These are phyloP conservation scores for Marchantia paleacea DNA, from an alignment of 225 moss, liverwort and hornwort species.

Conservation along the genomic window DNA sequence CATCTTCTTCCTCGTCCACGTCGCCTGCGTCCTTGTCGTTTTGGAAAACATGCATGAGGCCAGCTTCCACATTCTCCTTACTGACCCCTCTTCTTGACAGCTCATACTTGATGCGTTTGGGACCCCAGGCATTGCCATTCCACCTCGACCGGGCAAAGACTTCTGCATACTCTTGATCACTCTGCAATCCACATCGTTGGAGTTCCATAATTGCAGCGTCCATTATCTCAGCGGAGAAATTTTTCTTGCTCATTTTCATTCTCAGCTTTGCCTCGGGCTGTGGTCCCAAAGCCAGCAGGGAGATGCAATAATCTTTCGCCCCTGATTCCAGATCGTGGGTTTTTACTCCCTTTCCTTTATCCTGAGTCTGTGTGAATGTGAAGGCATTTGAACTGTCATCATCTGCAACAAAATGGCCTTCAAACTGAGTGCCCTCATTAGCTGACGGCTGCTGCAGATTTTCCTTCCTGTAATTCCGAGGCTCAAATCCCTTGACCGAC, in stretches of 20 bases:
- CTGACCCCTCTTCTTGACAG: conserved; percentile 62
- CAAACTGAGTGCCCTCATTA: background rate
- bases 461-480: background rate
- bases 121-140: conserved; percentile 87
- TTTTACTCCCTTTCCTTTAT: background rate
- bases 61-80: conserved; percentile 50
- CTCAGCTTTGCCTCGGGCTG: conserved; percentile 63
- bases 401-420: background rate
- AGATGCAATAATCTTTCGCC: conserved; percentile 22
- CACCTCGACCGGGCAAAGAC: conserved; percentile 79
- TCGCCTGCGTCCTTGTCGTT: conserved; percentile 16
- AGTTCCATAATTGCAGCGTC: conserved; percentile 56
- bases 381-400: background rate
- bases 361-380: background rate
- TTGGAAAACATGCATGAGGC: conserved; percentile 56
- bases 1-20: conserved; percentile 36
- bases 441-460: background rate
- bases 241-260: conserved; percentile 52
- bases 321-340: background rate
- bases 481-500: background rate
- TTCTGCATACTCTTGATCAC: conserved; percentile 80
- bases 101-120: conserved; percentile 83
- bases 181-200: conserved; percentile 81
- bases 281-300: conserved; percentile 36
- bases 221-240: conserved; percentile 41